phyloP scores from a whole-genome alignment of 2,329 filamentous ascomycete species.

The Calonectria henricotiae region DNA sequence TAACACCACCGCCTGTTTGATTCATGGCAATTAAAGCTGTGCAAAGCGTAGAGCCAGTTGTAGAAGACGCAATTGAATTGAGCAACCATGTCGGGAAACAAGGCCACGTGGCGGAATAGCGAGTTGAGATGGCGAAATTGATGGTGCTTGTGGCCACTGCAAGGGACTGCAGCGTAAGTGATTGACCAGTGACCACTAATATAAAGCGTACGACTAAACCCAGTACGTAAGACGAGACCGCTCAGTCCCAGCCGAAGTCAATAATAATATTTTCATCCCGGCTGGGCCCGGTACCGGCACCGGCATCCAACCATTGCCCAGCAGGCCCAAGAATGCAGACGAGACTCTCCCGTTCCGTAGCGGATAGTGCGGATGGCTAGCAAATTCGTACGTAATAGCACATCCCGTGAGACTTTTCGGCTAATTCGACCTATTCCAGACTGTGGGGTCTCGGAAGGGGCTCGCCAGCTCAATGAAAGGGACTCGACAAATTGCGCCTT shows the following conservation, averaged over 20 bases:
- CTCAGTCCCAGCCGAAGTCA: neutral
- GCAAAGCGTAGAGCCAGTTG: neutral
- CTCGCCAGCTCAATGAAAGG: neutral
- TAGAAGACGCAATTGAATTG: neutral
- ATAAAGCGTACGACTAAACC: neutral
- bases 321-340: neutral
- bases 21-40: neutral
- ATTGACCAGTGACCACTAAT: neutral
- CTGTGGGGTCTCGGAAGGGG: constrained; percentile 15
- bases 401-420: neutral
- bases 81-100: neutral
- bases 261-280: constrained; percentile 9
- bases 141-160: neutral
- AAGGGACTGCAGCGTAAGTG: neutral
- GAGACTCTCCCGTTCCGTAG: neutral
- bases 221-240: constrained; percentile 9
- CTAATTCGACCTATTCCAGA: constrained; percentile 7
- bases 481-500: constrained; percentile 1
- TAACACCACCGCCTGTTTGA: neutral
- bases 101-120: neutral
- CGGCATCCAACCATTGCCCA: neutral
- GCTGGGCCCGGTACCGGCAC: constrained; percentile 5
- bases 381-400: constrained; percentile 25
- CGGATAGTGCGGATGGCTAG: constrained; percentile 5
- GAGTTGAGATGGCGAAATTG: neutral